Conservation (phyloP, 2,329 filamentous ascomycete species). For the Gremmenia infestans region DNA sequence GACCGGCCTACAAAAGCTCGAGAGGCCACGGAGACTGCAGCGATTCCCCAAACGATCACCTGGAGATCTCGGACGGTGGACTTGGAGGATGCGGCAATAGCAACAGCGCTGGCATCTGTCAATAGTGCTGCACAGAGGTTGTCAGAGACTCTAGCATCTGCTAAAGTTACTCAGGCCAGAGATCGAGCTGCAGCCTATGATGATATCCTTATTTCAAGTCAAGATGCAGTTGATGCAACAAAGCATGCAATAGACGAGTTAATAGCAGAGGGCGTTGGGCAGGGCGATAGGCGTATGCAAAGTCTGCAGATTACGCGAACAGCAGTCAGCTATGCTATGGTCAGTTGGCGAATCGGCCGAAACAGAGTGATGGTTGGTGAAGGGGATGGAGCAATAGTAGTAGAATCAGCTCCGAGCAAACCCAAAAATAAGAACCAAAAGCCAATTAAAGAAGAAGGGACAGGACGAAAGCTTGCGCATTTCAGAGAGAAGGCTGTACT, state of each 20-base stretch:
- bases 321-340: slow-evolving; percentile 87
- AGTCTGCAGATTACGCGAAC: slow-evolving; percentile 87
- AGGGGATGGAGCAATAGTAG: slow-evolving; percentile 65
- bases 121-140: slow-evolving; percentile 47
- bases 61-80: slow-evolving; percentile 85
- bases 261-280: slow-evolving; percentile 73
- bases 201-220: slow-evolving; percentile 80
- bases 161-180: slow-evolving; percentile 43
- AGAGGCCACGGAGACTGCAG: slow-evolving; percentile 45
- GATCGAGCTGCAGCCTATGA: slow-evolving; percentile 87
- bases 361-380: slow-evolving; percentile 85
- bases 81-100: slow-evolving; percentile 90
- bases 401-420: slow-evolving; percentile 43
- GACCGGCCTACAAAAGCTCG: slow-evolving; percentile 47
- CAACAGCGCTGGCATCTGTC: slow-evolving; percentile 72
- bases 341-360: slow-evolving; percentile 90
- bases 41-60: slow-evolving; percentile 67
- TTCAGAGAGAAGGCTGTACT: slow-evolving; percentile 83
- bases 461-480: slow-evolving; percentile 70
- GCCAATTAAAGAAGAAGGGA: slow-evolving; percentile 54
- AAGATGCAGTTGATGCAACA: slow-evolving; percentile 90
- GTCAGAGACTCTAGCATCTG: slow-evolving; percentile 42
- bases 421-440: slow-evolving; percentile 50
- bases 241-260: slow-evolving; percentile 92
- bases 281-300: slow-evolving; percentile 84